Evolutionary conservation across 768 basidiomycete species (phyloP), one percentile per base, ranked within the genome.

Genomic region (Tricholoma flavovirens): DNA sequence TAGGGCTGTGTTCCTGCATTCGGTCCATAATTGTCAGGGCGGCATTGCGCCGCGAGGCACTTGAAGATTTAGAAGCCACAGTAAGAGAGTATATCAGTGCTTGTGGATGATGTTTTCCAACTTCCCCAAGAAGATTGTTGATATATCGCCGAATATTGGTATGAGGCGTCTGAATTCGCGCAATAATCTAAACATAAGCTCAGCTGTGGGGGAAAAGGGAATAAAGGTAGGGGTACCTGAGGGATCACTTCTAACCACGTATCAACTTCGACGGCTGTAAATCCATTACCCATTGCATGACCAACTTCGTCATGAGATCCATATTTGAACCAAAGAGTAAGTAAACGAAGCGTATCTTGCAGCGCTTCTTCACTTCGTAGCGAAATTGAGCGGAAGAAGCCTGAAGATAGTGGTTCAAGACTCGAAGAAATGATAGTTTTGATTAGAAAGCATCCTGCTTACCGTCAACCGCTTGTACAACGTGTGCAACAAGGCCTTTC

Each of bases 161-260:
- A 62, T 88, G 89, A 0, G 96, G 94, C 0, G 94, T 97, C 76
- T 99, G 95, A 62, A 99, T 96, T 14, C 97, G 88, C 38, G 97
- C 97, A 65, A 99, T 98, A 60, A 99, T 96, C 93, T 98, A 56
- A 36, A 57, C 35, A 26, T 49, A 32, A 29, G 52, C 50, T 53
- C 22, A 32, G 48, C 22, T 10, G 32, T 12, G 30, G 14, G n/a
- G 19, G 24, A 46, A 17, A 9, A 46, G 17, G 7, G 14, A 22
- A 43, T 14, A 12, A 48, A 29, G 30, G 15, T 9, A 42, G 7
- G 22, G 29, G 55, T 69, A 93, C 95, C 82, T 98, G 96, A 48
- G 97, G 97, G 54, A 98, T 93, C 60, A 99, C 97, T 65, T 98
- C 94, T 36, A 99, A 78, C 97, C 97, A 99, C 0, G 95, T 98